phyloP scores from a whole-genome alignment of 2,329 filamentous ascomycete species.

The Talaromyces sp. region DNA sequence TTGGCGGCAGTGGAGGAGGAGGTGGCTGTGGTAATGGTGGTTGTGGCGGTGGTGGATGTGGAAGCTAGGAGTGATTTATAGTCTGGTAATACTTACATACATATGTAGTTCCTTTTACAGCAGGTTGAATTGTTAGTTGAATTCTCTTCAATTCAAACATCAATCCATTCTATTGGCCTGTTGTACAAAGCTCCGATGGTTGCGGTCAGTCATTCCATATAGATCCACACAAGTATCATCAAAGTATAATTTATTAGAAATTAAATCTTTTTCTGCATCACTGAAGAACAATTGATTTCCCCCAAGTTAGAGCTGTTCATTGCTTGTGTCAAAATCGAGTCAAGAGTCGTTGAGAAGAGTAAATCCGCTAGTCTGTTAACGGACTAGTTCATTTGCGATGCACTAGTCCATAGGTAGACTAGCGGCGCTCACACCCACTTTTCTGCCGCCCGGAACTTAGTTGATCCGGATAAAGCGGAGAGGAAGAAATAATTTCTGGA shows the following conservation, averaged over 20 bases:
- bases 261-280: neutral
- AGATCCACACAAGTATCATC: neutral
- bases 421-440: neutral
- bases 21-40: neutral
- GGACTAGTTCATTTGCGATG: neutral
- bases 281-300: neutral
- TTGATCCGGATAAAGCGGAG: conserved; percentile 11
- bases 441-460: conserved; percentile 1
- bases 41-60: conserved; percentile 3
- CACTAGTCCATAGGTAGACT: neutral
- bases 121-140: neutral
- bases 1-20: neutral
- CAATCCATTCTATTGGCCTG: neutral
- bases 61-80: neutral
- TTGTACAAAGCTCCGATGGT: neutral
- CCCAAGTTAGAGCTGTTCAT: neutral
- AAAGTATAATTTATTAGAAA: neutral
- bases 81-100: neutral
- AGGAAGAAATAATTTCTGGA: conserved; percentile 12
- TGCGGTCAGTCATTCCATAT: neutral
- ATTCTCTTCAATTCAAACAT: neutral
- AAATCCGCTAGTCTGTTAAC: neutral
- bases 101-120: too few relatives aligned
- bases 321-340: neutral
- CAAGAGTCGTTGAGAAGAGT: neutral